These are phyloP conservation scores for Eucalyptus dawsonii DNA, from an alignment of 345 rosid species.

Conservation along the genomic window DNA sequence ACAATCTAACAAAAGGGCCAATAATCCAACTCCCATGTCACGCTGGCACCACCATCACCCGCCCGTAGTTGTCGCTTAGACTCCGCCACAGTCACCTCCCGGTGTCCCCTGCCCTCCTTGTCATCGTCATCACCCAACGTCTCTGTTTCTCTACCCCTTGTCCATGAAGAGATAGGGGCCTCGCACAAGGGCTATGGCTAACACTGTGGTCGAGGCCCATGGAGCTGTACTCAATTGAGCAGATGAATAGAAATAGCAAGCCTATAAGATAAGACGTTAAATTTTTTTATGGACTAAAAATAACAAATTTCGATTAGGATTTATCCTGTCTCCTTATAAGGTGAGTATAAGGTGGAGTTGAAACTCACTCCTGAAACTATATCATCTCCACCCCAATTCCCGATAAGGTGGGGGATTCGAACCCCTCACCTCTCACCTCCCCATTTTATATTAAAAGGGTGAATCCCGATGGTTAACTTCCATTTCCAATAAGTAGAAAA, in stretches of 20 bases:
- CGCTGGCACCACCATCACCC: not conserved
- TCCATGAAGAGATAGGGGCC: not conserved
- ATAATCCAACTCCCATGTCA: not conserved
- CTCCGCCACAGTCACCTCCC: not conserved
- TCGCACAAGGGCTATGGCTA: not conserved
- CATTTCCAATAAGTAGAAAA: too few species aligned
- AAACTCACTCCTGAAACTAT: rapidly evolving
- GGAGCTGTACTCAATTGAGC: not conserved
- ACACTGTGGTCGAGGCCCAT: not conserved
- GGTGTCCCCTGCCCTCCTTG: not conserved
- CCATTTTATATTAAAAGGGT: too few species aligned
- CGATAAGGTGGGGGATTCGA: too few species aligned
- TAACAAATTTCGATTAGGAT: too few species aligned
- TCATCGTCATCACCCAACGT: not conserved
- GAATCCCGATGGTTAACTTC: too few species aligned
- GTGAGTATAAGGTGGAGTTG: rapidly evolving
- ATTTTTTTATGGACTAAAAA: not conserved
- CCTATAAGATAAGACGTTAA: not conserved
- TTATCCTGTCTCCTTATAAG: rapidly evolving
- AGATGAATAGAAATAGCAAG: not conserved
- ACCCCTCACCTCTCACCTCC: too few species aligned
- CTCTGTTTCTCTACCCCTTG: not conserved
- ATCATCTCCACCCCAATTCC: too few species aligned
- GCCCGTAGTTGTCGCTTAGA: not conserved
- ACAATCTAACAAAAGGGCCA: not conserved